phyloP scores from a whole-genome alignment of 1,139 yeast genomes.

The Hyphopichia burtonii region DNA sequence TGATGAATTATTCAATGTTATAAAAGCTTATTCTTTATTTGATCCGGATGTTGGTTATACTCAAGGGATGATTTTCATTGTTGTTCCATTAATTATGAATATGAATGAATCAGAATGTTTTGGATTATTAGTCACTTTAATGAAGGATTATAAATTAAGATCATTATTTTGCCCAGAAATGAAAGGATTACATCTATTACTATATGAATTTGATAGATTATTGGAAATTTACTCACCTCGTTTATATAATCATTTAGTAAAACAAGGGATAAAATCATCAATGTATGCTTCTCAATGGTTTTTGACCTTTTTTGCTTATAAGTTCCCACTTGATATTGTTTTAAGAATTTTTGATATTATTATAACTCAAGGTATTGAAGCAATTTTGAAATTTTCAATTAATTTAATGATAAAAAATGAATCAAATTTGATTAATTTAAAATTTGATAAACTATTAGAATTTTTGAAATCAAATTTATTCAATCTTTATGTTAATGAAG shows the following conservation, averaged over 20 bases:
- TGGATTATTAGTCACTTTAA: constrained; percentile 72
- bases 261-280: constrained; percentile 83
- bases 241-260: constrained; percentile 69
- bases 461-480: constrained; percentile 80
- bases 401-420: constrained; percentile 74
- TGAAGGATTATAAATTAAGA: constrained; percentile 81
- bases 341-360: constrained; percentile 81
- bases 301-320: constrained; percentile 88
- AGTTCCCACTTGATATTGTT: constrained; percentile 83
- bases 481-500: constrained; percentile 57
- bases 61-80: constrained; percentile 94
- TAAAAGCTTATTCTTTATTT: constrained; percentile 80
- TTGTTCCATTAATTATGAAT: constrained; percentile 80
- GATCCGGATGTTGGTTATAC: constrained; percentile 96
- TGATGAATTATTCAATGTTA: constrained; percentile 66
- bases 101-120: constrained; percentile 85
- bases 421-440: constrained; percentile 52
- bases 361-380: constrained; percentile 85
- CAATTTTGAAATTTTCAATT: constrained; percentile 75
- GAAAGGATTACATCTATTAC: constrained; percentile 84
- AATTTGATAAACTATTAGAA: constrained; percentile 72
- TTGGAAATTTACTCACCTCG: constrained; percentile 69
- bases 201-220: constrained; percentile 86
- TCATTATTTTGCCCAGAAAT: constrained; percentile 80
- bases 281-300: constrained; percentile 99